A percentile compares a stretch with the other conserved stretches of the same genome.
Conservation (phyloP, 257 asterid genomes). For the Penstemon newberryi region DNA sequence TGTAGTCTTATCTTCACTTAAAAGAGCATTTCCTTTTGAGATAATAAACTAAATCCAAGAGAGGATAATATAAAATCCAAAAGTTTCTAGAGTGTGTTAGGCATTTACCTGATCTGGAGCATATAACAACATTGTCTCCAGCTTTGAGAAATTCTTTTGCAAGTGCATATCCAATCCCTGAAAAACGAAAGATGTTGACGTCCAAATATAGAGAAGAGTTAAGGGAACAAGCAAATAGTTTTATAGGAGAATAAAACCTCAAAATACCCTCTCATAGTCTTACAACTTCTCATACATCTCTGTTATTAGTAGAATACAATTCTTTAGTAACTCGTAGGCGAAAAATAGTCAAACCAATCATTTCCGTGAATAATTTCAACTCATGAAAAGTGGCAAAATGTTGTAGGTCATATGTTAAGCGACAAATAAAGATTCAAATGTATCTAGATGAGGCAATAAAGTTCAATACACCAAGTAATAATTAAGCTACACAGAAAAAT, state of each 20-base stretch:
- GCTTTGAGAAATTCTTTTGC: constrained; percentile 86
- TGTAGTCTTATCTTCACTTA: constrained; percentile 1
- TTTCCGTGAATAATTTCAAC: background rate
- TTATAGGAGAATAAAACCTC: background rate
- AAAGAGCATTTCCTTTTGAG: background rate
- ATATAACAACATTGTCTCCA: constrained; percentile 84
- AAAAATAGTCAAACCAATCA: background rate
- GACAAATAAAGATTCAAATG: background rate
- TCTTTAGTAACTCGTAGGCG: background rate
- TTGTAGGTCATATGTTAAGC: background rate
- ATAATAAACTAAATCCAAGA: background rate
- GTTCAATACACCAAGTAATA: background rate
- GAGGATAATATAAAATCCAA: background rate
- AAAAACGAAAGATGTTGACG: constrained; percentile 25
- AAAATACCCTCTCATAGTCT: background rate
- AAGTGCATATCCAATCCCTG: constrained; percentile 95
- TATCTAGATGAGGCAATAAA: background rate
- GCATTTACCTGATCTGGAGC: constrained; percentile 83
- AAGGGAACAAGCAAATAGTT: background rate
- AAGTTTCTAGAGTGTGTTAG: background rate
- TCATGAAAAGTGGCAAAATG: background rate
- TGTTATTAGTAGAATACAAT: background rate
- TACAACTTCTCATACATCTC: background rate
- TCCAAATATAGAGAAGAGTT: constrained; percentile 8
- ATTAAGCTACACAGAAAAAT: background rate